Base-by-base conservation (phyloP, 1,139 yeast species). In the Nakaseomyces bracarensis region DNA sequence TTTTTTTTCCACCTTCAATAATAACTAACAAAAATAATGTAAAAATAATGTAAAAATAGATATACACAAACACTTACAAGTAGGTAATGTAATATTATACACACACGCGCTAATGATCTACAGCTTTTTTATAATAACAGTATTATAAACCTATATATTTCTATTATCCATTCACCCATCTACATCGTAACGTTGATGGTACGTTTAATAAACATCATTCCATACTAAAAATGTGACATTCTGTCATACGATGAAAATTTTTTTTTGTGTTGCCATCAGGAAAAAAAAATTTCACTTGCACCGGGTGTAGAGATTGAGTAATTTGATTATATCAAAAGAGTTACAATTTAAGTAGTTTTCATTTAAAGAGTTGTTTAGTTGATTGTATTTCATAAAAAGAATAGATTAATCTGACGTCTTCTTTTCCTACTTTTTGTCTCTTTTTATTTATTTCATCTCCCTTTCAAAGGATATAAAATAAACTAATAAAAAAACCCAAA, bases 401-500 rank as follows among this genome's bases (percentile, higher is more conserved):
- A 10, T 22, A 22, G 25, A n/a, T n/a, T 22, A 22, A 10, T 22
- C 25, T 22, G 25, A 22, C 25, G 25, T 22, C 25, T 22, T 22
- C 25, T 22, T 22, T 22, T 22, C 25, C 25, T 10, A 22, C 7
- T 10, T n/a, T 30, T 22, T 30, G 11, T 22, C 34, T 30, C 18
- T 30, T 28, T 15, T 28, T 27, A 7, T 27, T 13, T 5, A 10
- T 27, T 27, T 27, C 14, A 13, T 14, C 14, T 27, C 18, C 4
- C 13, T 9, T 11, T 11, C 27, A 8, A 25, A 13, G 34, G 18
- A 30, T 16, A 30, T 30, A 16, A 30, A 30, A 30, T 30, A 30
- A 30, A 10, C 34, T 18, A 30, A 16, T 18, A 30, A 16, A 30
- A 28, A 30, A 30, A 8, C 22, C 34, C 21, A 30, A 30, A 30